Conservation (phyloP, 768 basidiomycete species). For the Mycena filopes region DNA sequence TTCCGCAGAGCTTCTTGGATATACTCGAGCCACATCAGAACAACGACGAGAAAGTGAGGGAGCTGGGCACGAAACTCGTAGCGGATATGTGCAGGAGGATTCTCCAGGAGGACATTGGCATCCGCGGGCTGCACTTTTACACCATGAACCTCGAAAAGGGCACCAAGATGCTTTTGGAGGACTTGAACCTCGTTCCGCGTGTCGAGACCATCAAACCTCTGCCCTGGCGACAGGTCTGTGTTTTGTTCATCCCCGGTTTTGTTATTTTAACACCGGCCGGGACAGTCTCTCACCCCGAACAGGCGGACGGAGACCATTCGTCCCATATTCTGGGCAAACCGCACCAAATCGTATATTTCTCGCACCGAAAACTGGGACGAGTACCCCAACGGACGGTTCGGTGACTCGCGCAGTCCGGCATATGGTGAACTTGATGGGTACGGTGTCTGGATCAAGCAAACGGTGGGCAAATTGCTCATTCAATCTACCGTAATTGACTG, state of each 20-base stretch:
- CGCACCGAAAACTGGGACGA: conserved; percentile 99
- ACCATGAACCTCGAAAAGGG: conserved; percentile 98
- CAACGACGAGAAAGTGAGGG: conserved; percentile 92
- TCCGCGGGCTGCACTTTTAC: conserved; percentile 94
- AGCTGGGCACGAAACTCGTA: conserved; percentile 93
- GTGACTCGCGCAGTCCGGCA: conserved; percentile 96
- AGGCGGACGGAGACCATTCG: conserved; percentile 92
- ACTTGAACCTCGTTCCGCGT: conserved; percentile 87
- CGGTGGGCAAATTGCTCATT: conserved; percentile 56
- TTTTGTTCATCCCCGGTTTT: not conserved
- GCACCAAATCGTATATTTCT: conserved; percentile 93
- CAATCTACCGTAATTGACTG: conserved; percentile 17
- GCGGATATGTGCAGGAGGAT: conserved; percentile 94
- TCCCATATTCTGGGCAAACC: conserved; percentile 99
- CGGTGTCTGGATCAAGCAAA: conserved; percentile 91
- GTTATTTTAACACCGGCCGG: conserved; percentile 26
- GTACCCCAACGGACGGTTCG: conserved; percentile 98
- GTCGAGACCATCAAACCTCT: conserved; percentile 94
- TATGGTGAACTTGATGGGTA: conserved; percentile 99
- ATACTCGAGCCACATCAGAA: conserved; percentile 88
- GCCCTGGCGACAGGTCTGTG: conserved; percentile 92
- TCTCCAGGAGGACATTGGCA: conserved; percentile 80
- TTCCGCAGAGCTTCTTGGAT: conserved; percentile 81
- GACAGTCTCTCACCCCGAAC: conserved; percentile 89
- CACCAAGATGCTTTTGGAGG: conserved; percentile 94